phyloP scores from a whole-genome alignment of 2,329 filamentous ascomycete genomes.

The Cladophialophora exuberans region DNA sequence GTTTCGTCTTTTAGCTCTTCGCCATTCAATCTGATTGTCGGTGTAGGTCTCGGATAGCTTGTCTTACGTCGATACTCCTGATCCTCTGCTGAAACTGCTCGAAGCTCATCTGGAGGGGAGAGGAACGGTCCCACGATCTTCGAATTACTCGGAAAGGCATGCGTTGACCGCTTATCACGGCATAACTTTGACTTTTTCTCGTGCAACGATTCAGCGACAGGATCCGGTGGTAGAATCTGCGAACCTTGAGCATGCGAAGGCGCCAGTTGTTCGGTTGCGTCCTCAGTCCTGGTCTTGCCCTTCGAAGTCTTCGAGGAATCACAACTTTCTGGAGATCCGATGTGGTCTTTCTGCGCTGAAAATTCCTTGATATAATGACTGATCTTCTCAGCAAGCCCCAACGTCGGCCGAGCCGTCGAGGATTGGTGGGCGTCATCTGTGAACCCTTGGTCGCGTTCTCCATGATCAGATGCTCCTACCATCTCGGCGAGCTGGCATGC shows the following conservation, averaged over 20 bases:
- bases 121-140: neutral
- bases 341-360: neutral
- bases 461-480: neutral
- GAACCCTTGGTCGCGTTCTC: neutral
- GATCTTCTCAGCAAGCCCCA: constrained; percentile 12
- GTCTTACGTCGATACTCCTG: neutral
- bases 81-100: constrained; percentile 4
- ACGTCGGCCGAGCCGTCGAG: neutral
- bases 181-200: constrained; percentile 1
- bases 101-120: constrained; percentile 6
- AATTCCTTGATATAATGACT: constrained; percentile 11
- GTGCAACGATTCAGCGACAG: constrained; percentile 6
- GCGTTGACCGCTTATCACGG: neutral
- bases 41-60: neutral
- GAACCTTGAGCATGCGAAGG: constrained; percentile 5
- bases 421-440: neutral
- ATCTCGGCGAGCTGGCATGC: constrained; percentile 41
- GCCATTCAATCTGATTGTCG: constrained; percentile 9
- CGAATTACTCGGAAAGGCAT: neutral
- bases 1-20: constrained; percentile 11
- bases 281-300: neutral
- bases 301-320: neutral
- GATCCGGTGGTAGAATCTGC: constrained; percentile 5
- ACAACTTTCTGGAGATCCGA: neutral
- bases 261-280: neutral